Conservation (phyloP, 768 basidiomycete genomes). For the Boletus insuetus region DNA sequence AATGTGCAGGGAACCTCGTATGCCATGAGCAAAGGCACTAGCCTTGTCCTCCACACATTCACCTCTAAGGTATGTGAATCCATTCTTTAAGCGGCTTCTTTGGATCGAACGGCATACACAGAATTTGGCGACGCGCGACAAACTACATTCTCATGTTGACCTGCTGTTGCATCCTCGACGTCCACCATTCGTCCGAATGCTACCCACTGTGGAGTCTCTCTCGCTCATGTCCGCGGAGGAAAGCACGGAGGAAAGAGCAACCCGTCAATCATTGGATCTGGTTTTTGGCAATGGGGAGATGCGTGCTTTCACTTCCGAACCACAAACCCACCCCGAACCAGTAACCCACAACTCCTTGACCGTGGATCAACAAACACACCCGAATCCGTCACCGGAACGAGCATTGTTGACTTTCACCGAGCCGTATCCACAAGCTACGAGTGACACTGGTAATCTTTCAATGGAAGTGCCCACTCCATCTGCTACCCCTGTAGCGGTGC, state of each 20-base stretch:
- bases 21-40: slow-evolving; percentile 59
- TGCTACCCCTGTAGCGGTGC: background rate
- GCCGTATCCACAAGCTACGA: background rate
- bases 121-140: slow-evolving; percentile 12
- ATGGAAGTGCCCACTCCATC: background rate
- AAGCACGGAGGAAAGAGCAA: slow-evolving; percentile 55
- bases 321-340: background rate
- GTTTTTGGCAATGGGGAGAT: slow-evolving; percentile 13
- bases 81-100: background rate
- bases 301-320: background rate
- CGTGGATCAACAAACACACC: background rate
- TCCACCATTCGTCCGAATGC: slow-evolving; percentile 67
- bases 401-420: background rate
- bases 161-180: slow-evolving; percentile 75
- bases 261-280: slow-evolving; percentile 42
- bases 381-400: background rate
- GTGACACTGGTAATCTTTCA: background rate
- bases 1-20: slow-evolving; percentile 53
- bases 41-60: slow-evolving; percentile 49
- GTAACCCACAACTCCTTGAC: background rate
- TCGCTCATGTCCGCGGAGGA: slow-evolving; percentile 64
- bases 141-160: slow-evolving; percentile 45
- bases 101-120: slow-evolving; percentile 9
- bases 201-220: slow-evolving; percentile 61
- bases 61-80: slow-evolving; percentile 30